Conservation (phyloP, 2,329 filamentous ascomycete species). For the Myriosclerotinia duriaeana region DNA sequence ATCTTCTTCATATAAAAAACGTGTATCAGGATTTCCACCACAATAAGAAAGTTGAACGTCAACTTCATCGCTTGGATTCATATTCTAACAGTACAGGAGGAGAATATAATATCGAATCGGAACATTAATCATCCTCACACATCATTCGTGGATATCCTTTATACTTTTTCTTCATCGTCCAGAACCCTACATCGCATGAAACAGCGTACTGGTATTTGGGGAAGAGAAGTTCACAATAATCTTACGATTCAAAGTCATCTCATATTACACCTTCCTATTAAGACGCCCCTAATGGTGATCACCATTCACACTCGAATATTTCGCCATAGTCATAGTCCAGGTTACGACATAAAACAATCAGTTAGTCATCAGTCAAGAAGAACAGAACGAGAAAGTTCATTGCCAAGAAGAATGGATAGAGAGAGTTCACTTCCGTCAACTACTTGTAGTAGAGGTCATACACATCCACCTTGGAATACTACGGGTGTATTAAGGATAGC, state of each 20-base stretch:
- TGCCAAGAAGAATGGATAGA: slow-evolving; percentile 20
- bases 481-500: slow-evolving; percentile 35
- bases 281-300: slow-evolving; percentile 14
- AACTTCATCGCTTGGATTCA: slow-evolving; percentile 1
- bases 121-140: not conserved
- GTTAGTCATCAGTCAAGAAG: slow-evolving; percentile 10
- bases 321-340: slow-evolving; percentile 13
- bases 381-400: slow-evolving; percentile 8
- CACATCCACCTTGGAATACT: slow-evolving; percentile 38
- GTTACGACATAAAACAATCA: slow-evolving; percentile 6
- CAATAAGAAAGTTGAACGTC: slow-evolving; percentile 4
- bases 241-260: not conserved
- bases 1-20: slow-evolving; percentile 4
- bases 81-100: not conserved
- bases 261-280: not conserved
- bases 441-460: slow-evolving; percentile 37
- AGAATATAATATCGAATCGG: not conserved
- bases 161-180: not conserved
- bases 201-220: too few species aligned
- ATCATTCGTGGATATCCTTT: not conserved
- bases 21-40: not conserved
- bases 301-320: slow-evolving; percentile 19
- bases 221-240: not conserved
- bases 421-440: slow-evolving; percentile 30
- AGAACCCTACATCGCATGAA: not conserved